Evolutionary conservation across 129 eudicot genomes (phyloP), one percentile per base, ranked within the genome.

Genomic region (Flaveria sonorensis): DNA sequence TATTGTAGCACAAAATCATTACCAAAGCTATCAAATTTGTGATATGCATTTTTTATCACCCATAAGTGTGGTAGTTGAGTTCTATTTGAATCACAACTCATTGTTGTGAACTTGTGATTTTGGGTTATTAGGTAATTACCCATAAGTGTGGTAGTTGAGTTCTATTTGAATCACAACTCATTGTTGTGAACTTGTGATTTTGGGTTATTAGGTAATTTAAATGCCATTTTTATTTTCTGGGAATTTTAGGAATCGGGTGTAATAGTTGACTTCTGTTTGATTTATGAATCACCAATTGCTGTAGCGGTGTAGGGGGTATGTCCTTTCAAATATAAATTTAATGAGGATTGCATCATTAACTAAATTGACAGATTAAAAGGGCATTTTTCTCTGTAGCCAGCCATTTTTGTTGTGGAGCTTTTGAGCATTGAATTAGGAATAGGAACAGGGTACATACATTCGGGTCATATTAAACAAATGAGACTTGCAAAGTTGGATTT

Each of bases 251-350:
- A 70, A 13, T 15, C 4, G 7, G 8, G 10, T 23, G 76, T 51
- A 40, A 71, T 48, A 72, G 56, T 18, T 72, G 70, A 61, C 28
- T 60, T 74, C 43, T 62, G 46, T 28, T n/a, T n/a, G 61, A 62
- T n/a, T 46, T 70, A 46, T 63, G 39, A 3, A 12, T 28, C 19
- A 75, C 60, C 20, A 14, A 2, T 1, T 20, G 16, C 65, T 59
- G 15, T 59, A 20, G 14, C 10, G 36, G 32, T 23, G 14, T 10
- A 59, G 65, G 65, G 32, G 16, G 65, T 23, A 20, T 59, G 36
- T 10, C 43, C 19, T 62, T 62, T 26, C 43, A 24, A 28, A 26
- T 62, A 62, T 15, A 62, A 13, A 15, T 13, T 13, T 26, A 28
- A 26, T 21, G 7, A 12, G 53, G 8, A 72, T 36, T 53, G 50